Evolutionary conservation across 2,329 filamentous ascomycete genomes (phyloP), one percentile per base, ranked within the genome.

Genomic region (Alternaria sp.): DNA sequence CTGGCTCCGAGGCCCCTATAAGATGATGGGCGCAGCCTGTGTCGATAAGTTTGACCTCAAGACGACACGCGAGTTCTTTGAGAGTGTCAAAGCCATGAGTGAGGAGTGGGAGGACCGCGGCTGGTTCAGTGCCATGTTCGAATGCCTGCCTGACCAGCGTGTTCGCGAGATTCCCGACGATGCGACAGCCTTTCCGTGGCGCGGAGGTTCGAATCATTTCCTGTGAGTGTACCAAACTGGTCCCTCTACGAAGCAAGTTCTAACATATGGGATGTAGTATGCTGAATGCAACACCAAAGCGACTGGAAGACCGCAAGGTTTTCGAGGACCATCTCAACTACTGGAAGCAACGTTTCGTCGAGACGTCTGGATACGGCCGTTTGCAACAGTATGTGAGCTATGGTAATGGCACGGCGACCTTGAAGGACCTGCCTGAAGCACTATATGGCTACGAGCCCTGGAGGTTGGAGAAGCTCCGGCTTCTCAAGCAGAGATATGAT

Each of bases 101-200:
- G 59, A 57, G 19, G 15, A 57, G 11, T 61, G 59, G 59, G 52
- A 61, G 26, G 52, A 49, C 23, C 36, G 59, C n/a, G 59, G 59
- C 6, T 61, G 59, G 52, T 61, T 61, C 45, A 56, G 59, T 17
- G 59, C 59, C 45, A 57, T 61, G 59, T 61, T 61, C 6, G 59
- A 61, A 32, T 61, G 59, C n/a, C 26, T 61, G 11, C 59, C 59
- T n/a, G 36, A 46, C 12, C 59, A 61, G 52, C 59, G 52, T 21
- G 52, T 40, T 15, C 59, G 52, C 17, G 59, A 61, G 36, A 57
- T 61, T 2, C 19, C 59, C 12, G 6, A 28, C n/a, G 59, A 61
- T 46, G 52, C 59, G 1, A 61, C 59, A 19, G 59, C 59, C 12
- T 61, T 52, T 19, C 59, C 52, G 3, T 61, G 59, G 59, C 59